Percentiles rank a stretch among this genome's conserved stretches.
Evolutionary conservation across 1,284 basidiomycete genomes (phyloP).

Genomic region (Tausonia pullulans): DNA sequence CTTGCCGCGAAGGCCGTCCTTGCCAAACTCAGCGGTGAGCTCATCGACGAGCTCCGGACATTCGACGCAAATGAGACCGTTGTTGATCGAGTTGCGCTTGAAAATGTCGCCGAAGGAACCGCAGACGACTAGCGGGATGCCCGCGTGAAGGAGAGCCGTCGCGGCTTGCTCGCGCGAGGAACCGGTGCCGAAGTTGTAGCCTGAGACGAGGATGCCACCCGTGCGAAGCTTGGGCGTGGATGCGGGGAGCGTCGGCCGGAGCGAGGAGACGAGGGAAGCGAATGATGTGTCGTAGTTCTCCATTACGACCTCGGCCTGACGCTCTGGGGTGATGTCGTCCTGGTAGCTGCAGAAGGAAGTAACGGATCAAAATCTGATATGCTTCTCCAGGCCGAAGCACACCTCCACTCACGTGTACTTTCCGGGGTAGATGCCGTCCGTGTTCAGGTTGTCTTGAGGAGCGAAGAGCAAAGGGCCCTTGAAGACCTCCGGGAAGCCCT

Average conservation of each 20-base stretch:
- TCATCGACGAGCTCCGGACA: constrained; percentile 79
- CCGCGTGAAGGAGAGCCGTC: constrained; percentile 88
- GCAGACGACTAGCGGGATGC: constrained; percentile 83
- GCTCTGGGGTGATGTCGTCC: constrained; percentile 91
- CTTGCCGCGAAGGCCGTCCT: constrained; percentile 58
- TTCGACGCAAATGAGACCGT: constrained; percentile 91
- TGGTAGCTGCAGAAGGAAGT: constrained; percentile 50
- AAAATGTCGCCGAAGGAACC: constrained; percentile 99
- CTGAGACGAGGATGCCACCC: constrained; percentile 75
- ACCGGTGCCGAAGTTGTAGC: constrained; percentile 98
- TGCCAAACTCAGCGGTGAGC: constrained; percentile 61
- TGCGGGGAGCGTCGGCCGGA: constrained; percentile 34
- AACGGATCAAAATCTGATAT: neutral
- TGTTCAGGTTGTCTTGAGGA: constrained; percentile 96
- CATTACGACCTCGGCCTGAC: constrained; percentile 70
- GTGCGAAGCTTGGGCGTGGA: constrained; percentile 26
- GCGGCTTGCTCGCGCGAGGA: constrained; percentile 98
- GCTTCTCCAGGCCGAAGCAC: neutral
- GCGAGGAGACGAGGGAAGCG: constrained; percentile 56
- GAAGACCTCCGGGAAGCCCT: constrained; percentile 74
- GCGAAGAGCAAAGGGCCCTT: constrained; percentile 76
- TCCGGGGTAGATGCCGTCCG: constrained; percentile 96
- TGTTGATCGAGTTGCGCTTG: constrained; percentile 98
- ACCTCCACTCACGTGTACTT: constrained; percentile 62
- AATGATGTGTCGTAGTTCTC: constrained; percentile 96